Conservation (phyloP, 2,329 filamentous ascomycete species). For the Hawksworthiomyces lignivorus region DNA sequence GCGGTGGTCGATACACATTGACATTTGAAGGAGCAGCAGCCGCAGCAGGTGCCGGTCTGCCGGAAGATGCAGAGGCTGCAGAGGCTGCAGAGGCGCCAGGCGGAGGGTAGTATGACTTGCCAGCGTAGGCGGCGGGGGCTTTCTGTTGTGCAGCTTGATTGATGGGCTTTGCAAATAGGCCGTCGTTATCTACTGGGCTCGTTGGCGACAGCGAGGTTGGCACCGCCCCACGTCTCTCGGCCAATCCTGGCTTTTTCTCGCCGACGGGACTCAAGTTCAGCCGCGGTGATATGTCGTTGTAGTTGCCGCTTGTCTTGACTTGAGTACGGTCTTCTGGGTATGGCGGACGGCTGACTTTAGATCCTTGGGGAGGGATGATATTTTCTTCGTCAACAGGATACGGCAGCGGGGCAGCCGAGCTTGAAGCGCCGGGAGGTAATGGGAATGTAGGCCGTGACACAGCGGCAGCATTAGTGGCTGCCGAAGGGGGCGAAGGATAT, state of each 20-base stretch:
- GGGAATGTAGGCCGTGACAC: slow-evolving; percentile 52
- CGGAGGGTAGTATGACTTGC: slow-evolving; percentile 54
- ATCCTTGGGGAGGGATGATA: slow-evolving; percentile 33
- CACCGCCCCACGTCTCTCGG: slow-evolving; percentile 73
- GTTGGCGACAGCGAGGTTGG: slow-evolving; percentile 77
- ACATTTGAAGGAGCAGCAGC: neutral
- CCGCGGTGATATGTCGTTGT: slow-evolving; percentile 45
- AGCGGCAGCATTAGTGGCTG: slow-evolving; percentile 36
- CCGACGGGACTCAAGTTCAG: slow-evolving; percentile 44
- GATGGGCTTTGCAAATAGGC: slow-evolving; percentile 66
- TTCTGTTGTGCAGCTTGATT: slow-evolving; percentile 26
- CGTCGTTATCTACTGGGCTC: slow-evolving; percentile 67
- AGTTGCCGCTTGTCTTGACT: slow-evolving; percentile 29
- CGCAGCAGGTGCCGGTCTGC: neutral
- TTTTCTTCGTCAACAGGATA: slow-evolving; percentile 66
- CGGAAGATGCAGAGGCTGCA: neutral
- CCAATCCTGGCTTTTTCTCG: slow-evolving; percentile 57
- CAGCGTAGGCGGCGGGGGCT: slow-evolving; percentile 40
- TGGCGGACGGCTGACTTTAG: slow-evolving; percentile 30
- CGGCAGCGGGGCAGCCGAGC: slow-evolving; percentile 58
- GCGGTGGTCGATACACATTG: slow-evolving; percentile 3
- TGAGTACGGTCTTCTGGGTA: slow-evolving; percentile 35
- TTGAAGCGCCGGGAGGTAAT: slow-evolving; percentile 60
- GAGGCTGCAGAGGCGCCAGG: slow-evolving; percentile 33
- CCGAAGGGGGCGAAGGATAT: slow-evolving; percentile 40